Evolutionary conservation across 129 eudicot species (phyloP), one percentile per base, ranked within the genome.

Genomic region (Chrysanthemum makinoi): DNA sequence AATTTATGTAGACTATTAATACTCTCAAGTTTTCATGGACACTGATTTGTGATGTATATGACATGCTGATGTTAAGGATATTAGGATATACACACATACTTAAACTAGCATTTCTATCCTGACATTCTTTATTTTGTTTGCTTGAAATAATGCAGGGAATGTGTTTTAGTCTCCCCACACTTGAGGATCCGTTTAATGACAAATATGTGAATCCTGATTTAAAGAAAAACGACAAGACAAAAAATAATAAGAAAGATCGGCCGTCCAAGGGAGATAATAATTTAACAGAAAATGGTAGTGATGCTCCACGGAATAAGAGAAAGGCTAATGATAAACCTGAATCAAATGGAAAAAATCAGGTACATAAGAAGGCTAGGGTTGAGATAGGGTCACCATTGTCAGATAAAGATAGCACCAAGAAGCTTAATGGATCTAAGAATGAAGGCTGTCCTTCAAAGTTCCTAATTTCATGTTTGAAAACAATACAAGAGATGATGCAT

Each of bases 91-190:
- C 50, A 35, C 13, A 15, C 50, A 33, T 68, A 62, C 49, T 68
- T 10, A n/a, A 59, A 60, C 13, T 59, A 22, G 63, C 39, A 18
- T 66, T 66, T 51, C 69, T 20, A 3, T 30, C 6, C 67, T 47
- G 12, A 33, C 15, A 19, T 26, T 44, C 39, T 69, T 8, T 61
- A 68, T 44, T 16, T 14, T 68, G 18, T 51, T 46, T 14, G 65
- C 13, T 52, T 72, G 16, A 61, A 24, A 52, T 58, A 44, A 57
- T 70, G 57, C 78, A 89, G 96, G 93, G 90, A 2, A 86, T 89
- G 96, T 89, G 96, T 68, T 89, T 76, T 83, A 89, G 96, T 68
- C 90, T 94, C 55, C 99, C 97, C 30, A 85, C 96, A 7, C 87
- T 67, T 0, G 97, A 94, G 81, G 87, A 94, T 86, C 97, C 96